phyloP scores from a whole-genome alignment of 139 green algal genomes.

The Astrephomene gubernaculifera region DNA sequence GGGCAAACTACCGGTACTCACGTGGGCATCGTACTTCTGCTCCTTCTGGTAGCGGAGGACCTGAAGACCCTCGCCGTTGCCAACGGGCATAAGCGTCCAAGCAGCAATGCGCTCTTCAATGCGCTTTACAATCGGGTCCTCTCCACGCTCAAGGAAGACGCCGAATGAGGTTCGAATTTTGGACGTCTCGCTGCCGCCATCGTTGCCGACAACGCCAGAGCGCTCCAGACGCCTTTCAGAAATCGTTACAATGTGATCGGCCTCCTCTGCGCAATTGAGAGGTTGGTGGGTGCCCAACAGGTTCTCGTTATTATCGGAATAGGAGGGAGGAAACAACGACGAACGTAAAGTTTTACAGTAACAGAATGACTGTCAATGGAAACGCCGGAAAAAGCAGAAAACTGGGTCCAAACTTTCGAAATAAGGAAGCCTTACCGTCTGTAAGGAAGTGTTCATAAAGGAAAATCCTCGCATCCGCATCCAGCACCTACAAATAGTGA shows the following conservation, averaged over 20 bases:
- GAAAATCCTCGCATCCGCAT: slow-evolving; percentile 59
- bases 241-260: slow-evolving; percentile 53
- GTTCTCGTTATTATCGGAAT: no score
- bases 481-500: no score
- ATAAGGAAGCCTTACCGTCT: slow-evolving; percentile 30
- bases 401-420: no score
- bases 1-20: not conserved
- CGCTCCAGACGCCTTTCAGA: slow-evolving; percentile 40
- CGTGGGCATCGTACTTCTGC: slow-evolving; percentile 68
- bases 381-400: no score
- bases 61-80: slow-evolving; percentile 80
- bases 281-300: no score
- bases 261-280: slow-evolving; percentile 62
- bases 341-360: no score
- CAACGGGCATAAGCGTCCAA: slow-evolving; percentile 64
- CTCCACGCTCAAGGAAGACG: slow-evolving; percentile 49
- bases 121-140: slow-evolving; percentile 49
- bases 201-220: slow-evolving; percentile 51
- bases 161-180: slow-evolving; percentile 62
- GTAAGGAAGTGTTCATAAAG: slow-evolving; percentile 52
- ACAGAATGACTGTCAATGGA: no score
- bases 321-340: no score
- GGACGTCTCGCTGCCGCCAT: slow-evolving; percentile 43
- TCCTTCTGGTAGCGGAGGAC: slow-evolving; percentile 74
- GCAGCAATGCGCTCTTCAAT: slow-evolving; percentile 65